phyloP scores from a whole-genome alignment of 495 filamentous ascomycete species.

The Aspergillus incahuasiensis region DNA sequence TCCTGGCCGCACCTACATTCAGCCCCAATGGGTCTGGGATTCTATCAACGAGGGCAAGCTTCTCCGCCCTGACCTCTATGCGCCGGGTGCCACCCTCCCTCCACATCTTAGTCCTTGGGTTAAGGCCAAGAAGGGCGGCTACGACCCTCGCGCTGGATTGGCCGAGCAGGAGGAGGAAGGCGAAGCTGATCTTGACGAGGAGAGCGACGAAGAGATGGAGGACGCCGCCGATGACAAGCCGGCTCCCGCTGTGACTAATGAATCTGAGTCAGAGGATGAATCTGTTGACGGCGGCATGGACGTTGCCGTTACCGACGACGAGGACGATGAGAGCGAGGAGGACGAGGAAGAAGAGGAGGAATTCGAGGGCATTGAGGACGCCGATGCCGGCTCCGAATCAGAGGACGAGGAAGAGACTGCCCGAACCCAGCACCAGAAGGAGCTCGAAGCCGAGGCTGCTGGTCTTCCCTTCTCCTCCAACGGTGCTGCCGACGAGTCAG shows the following conservation, averaged over 20 bases:
- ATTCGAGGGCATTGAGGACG: constrained; percentile 40
- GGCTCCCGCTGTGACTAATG: constrained; percentile 8
- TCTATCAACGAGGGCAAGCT: constrained; percentile 85
- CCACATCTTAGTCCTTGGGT: constrained; percentile 97
- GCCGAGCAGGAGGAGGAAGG: constrained; percentile 74
- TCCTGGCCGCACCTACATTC: constrained; percentile 84
- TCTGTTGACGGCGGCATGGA: constrained; percentile 56
- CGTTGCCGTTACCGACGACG: constrained; percentile 48
- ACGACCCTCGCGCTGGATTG: constrained; percentile 80
- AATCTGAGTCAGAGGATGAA: constrained; percentile 46
- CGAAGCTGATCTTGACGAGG: constrained; percentile 64
- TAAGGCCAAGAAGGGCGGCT: constrained; percentile 73
- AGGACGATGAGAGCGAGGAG: constrained; percentile 44
- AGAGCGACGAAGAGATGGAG: constrained; percentile 45
- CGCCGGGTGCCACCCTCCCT: constrained; percentile 80
- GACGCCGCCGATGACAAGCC: constrained; percentile 21
- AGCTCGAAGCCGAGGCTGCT: constrained; percentile 84
- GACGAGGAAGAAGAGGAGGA: constrained; percentile 37
- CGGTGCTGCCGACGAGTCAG: constrained; percentile 28
- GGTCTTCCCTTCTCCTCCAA: constrained; percentile 47
- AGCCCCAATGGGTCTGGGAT: constrained; percentile 99
- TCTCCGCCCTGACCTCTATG: constrained; percentile 82
- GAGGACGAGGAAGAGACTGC: constrained; percentile 52
- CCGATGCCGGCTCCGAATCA: constrained; percentile 38
- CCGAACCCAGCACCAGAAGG: constrained; percentile 65